Evolutionary conservation across 768 basidiomycete genomes (phyloP), one percentile per base, ranked within the genome.

Genomic region (Leccinum variicolor): DNA sequence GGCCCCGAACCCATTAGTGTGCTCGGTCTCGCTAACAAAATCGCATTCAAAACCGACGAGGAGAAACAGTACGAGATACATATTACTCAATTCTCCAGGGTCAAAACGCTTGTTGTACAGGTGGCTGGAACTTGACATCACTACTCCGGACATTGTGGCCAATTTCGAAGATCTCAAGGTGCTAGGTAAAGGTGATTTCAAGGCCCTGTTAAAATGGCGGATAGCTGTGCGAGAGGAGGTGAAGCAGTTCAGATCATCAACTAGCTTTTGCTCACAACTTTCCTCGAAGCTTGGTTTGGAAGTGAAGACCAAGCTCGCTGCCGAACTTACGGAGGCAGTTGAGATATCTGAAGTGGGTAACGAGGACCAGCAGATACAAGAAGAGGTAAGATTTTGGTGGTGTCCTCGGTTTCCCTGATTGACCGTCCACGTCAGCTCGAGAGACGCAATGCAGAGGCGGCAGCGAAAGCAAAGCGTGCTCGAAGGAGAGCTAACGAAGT

Each of bases 151-250:
- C 53, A 77, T 98, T 61, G 83, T 84, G 69, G 78, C 80, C n/a
- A 93, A 91, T 70, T 89, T 87, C 63, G 84, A 87, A 21, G 97
- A 99, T 78, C 79, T 99, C 62, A 98, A 96, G 71, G 97, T 99
- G 4, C 77, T 99, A 33, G 97, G 97, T 33, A 99, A 98, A 75
- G 90, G 95, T 28, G 97, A 99, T 69, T 99, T 99, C 79, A 98
- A 98, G 72, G 68, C 81, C 9, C 75, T 99, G 54, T 78, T 98
- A 57, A 98, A 89, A 75, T 99, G 96, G 96, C 83, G 97, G 51
- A 73, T 85, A 45, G 83, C 85, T 6, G 77, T 98, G 31, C 87
- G 97, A 28, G 87, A 98, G 74, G 93, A 98, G 81, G 92, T 92
- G 51, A 53, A 25, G 15, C 45, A 41, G 34, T 57, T 33, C 56